Evolutionary conservation across 106 monocot species (phyloP), one percentile per base, ranked within the genome.

Genomic region (Chionographis japonica): DNA sequence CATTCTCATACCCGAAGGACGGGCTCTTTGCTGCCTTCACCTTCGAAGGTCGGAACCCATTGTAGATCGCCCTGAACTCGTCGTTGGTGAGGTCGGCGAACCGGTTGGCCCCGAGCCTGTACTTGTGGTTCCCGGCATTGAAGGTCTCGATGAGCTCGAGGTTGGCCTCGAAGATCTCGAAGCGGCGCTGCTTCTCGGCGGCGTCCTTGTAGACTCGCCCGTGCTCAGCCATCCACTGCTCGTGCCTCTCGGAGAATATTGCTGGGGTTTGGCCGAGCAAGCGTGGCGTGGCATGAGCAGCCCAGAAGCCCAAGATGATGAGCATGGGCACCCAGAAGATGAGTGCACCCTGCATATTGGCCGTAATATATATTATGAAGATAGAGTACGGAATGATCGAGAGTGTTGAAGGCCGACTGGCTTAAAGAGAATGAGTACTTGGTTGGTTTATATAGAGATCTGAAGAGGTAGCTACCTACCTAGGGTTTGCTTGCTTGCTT

Each of bases 51-150:
- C 61, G 41, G 52, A 68, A 39, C 18, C 87, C 84, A 59, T 84
- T 66, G 64, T 68, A 84, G 10, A 14, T 46, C 11, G 71, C 55
- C 38, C 80, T 56, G 68, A 58, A 88, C 80, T 87, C 87, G 62
- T 83, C 87, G 70, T 87, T 87, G 17, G 87, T 83, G 51, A 87
- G 80, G 50, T 83, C 87, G 43, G 84, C 80, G 63, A 87, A 87
- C n/a, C 77, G 79, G 63, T 76, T 87, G 18, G 80, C 62, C 7
- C 83, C 87, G 40, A 87, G 73, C 11, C 65, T 46, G 72, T 68
- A 88, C 2, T 62, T 53, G 15, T 74, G 67, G 13, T 76, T 76
- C 19, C 76, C 60, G 56, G 42, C 41, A 12, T 69, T 63, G 65
- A 50, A 63, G 39, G 69, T 59, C 37, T 58, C 68, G 62, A 84